Evolutionary conservation across 2,329 filamentous ascomycete species (phyloP).

Genomic region (Magnaporthiopsis rhizophila): DNA sequence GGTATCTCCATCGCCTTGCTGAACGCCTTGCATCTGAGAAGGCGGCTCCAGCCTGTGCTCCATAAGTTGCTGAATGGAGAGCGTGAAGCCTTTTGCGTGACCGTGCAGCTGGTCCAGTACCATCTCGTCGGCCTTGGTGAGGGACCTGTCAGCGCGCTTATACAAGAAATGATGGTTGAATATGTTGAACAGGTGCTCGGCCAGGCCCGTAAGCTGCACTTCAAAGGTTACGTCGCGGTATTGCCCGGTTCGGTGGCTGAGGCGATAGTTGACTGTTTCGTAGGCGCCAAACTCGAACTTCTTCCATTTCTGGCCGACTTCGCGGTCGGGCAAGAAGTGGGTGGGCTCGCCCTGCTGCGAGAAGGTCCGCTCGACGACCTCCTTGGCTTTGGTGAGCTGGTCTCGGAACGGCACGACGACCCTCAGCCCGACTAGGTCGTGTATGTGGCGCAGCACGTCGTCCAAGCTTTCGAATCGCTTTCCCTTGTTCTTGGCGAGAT

Average conservation of each 20-base stretch:
- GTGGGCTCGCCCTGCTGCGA: neutral
- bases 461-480: constrained; percentile 2
- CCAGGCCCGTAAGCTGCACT: constrained; percentile 11
- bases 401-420: constrained; percentile 10
- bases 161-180: constrained; percentile 11
- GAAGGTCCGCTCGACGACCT: constrained; percentile 9
- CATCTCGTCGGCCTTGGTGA: constrained; percentile 11
- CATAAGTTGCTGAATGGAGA: constrained; percentile 9
- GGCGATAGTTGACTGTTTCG: constrained; percentile 10
- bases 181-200: constrained; percentile 11
- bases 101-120: constrained; percentile 11
- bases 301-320: constrained; percentile 9
- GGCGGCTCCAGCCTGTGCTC: constrained; percentile 3
- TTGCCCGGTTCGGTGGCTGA: constrained; percentile 5
- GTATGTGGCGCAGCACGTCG: constrained; percentile 7
- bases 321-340: constrained; percentile 8
- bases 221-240: constrained; percentile 11
- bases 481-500: neutral
- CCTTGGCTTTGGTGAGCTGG: constrained; percentile 6
- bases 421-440: constrained; percentile 12
- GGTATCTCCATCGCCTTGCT: neutral
- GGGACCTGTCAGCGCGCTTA: constrained; percentile 5
- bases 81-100: constrained; percentile 7
- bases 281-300: constrained; percentile 11
- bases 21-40: neutral